Conservation (phyloP, 139 green algal genomes). For the Chlorella ohadii region DNA sequence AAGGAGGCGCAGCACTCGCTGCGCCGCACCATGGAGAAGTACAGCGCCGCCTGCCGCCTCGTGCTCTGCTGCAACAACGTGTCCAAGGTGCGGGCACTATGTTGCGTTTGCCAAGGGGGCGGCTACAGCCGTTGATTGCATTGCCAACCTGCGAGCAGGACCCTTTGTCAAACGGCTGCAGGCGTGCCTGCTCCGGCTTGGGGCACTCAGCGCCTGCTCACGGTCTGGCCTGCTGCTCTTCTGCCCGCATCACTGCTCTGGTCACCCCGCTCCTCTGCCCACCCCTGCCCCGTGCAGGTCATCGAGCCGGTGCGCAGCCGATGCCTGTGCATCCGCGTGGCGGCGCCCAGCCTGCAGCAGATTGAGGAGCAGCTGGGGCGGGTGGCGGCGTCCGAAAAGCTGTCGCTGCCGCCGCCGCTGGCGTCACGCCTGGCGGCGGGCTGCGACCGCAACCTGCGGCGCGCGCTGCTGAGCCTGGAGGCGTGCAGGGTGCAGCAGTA, state of each 20-base stretch:
- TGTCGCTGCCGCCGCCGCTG: slow-evolving; percentile 76
- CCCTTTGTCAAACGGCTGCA: background rate
- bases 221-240: too few species aligned
- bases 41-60: slow-evolving; percentile 88
- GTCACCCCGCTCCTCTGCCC: background rate
- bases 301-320: slow-evolving; percentile 93
- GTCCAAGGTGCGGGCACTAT: slow-evolving; percentile 78
- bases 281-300: slow-evolving; percentile 55
- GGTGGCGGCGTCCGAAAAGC: slow-evolving; percentile 80
- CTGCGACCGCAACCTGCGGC: slow-evolving; percentile 85
- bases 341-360: slow-evolving; percentile 70
- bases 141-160: too few species aligned
- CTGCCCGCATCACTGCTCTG: too few species aligned
- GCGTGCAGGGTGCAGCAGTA: slow-evolving; percentile 70
- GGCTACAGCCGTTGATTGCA: too few species aligned
- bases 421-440: slow-evolving; percentile 65
- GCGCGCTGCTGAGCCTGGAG: slow-evolving; percentile 93
- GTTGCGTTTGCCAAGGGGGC: background rate
- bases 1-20: slow-evolving; percentile 94
- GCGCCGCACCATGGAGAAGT: slow-evolving; percentile 99
- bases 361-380: slow-evolving; percentile 72
- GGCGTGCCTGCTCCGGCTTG: background rate
- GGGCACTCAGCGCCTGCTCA: too few species aligned
- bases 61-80: slow-evolving; percentile 90
- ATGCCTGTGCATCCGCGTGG: slow-evolving; percentile 93